These are phyloP conservation scores for Puccinia hordei DNA, from an alignment of 1,284 basidiomycete genomes.

Conservation along the genomic window DNA sequence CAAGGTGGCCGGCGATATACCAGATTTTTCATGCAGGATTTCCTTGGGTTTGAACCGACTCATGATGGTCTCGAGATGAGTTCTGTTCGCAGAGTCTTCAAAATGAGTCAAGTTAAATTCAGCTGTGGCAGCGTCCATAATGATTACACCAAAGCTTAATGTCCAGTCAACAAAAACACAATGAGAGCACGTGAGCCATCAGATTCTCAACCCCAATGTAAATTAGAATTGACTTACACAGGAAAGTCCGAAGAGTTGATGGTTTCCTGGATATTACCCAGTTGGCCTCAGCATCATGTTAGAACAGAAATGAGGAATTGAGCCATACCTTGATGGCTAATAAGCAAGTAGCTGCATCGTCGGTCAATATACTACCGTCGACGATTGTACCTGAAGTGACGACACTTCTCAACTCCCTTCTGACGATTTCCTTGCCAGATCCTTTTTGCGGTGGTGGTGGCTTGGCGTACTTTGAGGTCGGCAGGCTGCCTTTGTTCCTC, in stretches of 20 bases:
- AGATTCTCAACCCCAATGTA: background rate
- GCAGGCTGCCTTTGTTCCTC: slow-evolving; percentile 62
- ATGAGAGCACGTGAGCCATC: background rate
- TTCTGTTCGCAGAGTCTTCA: slow-evolving; percentile 87
- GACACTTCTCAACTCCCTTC: slow-evolving; percentile 85
- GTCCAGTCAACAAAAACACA: slow-evolving; percentile 52
- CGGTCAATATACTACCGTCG: slow-evolving; percentile 81
- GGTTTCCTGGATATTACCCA: slow-evolving; percentile 18
- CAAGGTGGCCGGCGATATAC: slow-evolving; percentile 55
- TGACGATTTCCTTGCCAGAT: slow-evolving; percentile 58
- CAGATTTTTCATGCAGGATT: slow-evolving; percentile 83
- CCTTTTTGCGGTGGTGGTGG: slow-evolving; percentile 51
- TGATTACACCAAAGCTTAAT: slow-evolving; percentile 78
- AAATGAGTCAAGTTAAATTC: slow-evolving; percentile 90
- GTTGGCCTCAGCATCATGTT: background rate
- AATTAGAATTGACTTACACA: slow-evolving; percentile 54
- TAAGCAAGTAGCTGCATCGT: slow-evolving; percentile 94
- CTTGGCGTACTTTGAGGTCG: slow-evolving; percentile 54
- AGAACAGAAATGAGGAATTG: background rate
- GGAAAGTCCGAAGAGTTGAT: slow-evolving; percentile 43
- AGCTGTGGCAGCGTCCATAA: slow-evolving; percentile 93
- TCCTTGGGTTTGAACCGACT: slow-evolving; percentile 92
- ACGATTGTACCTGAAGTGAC: slow-evolving; percentile 96
- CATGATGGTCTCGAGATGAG: slow-evolving; percentile 89
- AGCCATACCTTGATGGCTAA: slow-evolving; percentile 74